Conservation (phyloP, 2,329 filamentous ascomycete species). For the Penicillium aurantiogriseum region DNA sequence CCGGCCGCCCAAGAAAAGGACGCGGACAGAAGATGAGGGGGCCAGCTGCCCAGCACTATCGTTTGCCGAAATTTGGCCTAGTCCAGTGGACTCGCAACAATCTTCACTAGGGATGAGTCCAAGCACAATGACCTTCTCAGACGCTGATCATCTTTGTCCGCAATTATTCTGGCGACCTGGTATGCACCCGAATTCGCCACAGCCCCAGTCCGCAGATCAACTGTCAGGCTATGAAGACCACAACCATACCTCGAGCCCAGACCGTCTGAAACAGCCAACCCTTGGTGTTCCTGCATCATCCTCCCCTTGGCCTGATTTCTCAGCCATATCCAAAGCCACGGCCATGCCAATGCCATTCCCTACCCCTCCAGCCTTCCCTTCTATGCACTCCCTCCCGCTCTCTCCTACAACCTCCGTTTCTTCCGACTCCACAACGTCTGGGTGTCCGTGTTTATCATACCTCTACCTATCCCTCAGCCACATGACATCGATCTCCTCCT, state of each 20-base stretch:
- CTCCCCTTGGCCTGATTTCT: conserved; percentile 45
- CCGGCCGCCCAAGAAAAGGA: conserved; percentile 45
- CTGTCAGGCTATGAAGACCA: conserved; percentile 27
- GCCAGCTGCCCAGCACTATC: conserved; percentile 14
- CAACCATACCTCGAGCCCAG: conserved; percentile 26
- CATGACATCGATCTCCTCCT: conserved; percentile 42
- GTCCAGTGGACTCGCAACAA: conserved; percentile 22
- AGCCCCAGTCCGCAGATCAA: conserved; percentile 18
- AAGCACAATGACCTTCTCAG: conserved; percentile 18
- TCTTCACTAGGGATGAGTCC: conserved; percentile 15
- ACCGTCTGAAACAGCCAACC: conserved; percentile 22
- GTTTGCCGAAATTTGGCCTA: conserved; percentile 24
- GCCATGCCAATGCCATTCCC: conserved; percentile 27
- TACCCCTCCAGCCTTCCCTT: conserved; percentile 18
- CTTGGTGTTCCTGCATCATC: conserved; percentile 30
- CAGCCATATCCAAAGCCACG: conserved; percentile 35
- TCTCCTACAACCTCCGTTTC: conserved; percentile 23
- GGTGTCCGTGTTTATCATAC: conserved; percentile 44
- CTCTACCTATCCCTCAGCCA: conserved; percentile 46
- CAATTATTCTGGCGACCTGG: conserved; percentile 18
- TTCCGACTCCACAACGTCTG: conserved; percentile 19
- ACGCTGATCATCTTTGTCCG: conserved; percentile 32
- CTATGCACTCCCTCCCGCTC: conserved; percentile 21
- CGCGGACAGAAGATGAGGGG: conserved; percentile 31
- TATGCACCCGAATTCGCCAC: conserved; percentile 2